Conservation (phyloP, 176 grass and related monocot species). For the Paspalum vaginatum region DNA sequence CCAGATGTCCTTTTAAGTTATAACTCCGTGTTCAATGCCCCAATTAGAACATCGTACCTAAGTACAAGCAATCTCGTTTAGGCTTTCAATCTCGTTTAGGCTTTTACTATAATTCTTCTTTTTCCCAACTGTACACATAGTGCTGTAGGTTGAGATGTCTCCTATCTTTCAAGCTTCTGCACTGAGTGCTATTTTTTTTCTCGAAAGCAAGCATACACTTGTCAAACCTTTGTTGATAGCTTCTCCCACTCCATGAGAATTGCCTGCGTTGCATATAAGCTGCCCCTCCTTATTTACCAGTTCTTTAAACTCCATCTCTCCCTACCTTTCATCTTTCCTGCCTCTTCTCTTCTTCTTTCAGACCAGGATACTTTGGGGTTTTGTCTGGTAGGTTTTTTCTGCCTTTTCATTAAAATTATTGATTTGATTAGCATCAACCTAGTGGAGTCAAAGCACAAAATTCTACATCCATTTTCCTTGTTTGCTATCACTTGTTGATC, state of each 20-base stretch:
- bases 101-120: not conserved
- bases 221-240: constrained; percentile 23
- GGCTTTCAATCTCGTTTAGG: not conserved
- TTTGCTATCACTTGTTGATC: not conserved
- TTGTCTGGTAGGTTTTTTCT: not conserved
- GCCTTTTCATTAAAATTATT: too few species aligned
- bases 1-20: constrained; percentile 20
- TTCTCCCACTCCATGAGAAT: constrained; percentile 18
- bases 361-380: not conserved
- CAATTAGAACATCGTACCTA: constrained; percentile 25
- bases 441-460: not conserved
- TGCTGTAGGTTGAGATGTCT: constrained; percentile 58
- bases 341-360: not conserved
- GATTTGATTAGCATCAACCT: not conserved
- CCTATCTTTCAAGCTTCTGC: constrained; percentile 43
- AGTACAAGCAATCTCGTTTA: constrained; percentile 8
- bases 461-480: not conserved
- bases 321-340: not conserved
- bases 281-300: constrained; percentile 22
- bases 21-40: not conserved
- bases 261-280: constrained; percentile 40
- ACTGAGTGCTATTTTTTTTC: not conserved
- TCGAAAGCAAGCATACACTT: not conserved
- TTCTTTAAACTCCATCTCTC: constrained; percentile 15
- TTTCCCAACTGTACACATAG: constrained; percentile 1